Evolutionary conservation across 345 rosid species (phyloP), one percentile per base, ranked within the genome.

Genomic region (Moricandia moricandioides): DNA sequence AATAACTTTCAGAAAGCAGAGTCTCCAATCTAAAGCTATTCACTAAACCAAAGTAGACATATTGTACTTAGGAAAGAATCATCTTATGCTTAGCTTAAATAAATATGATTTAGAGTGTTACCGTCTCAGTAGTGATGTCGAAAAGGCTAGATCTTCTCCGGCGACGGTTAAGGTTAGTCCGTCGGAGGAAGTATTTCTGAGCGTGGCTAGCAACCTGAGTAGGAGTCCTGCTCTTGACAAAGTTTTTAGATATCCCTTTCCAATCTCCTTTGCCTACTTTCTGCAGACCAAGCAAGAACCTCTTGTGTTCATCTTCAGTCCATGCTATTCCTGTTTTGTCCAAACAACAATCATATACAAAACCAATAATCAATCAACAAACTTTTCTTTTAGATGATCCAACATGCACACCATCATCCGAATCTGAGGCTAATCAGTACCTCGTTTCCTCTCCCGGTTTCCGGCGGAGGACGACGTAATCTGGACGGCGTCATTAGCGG

Each of bases 131-230:
- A 55, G 93, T 95, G 69, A 91, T 97, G 37, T 91, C 93, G 55
- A 95, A 93, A 81, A 96, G 93, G 69, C 97, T 89, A 70, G 96
- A 87, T 79, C 99, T 96, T 45, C 98, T 88, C 8, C 99, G 89
- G 11, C 97, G 96, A 62, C 97, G 92, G 58, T 91, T 91, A 79
- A 90, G 88, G 61, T 88, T 95, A 78, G 75, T 83, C 7, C 89
- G 86, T 55, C 99, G 89, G 69, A 92, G 93, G 52, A 90, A 95
- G 76, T 92, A 90, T 56, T 95, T 95, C 86, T 95, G 99, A 73
- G 99, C 99, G 30, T 95, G 99, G 34, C 99, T 95, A 4, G 99
- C 99, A 4, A 95, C 99, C 83, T 95, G 99, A 7, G 99, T 92
- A 1, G 99, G 97, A 0, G 97, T 95, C 71, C 99, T 83, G 58